Evolutionary conservation across 371 early-diverging fungal species (phyloP).

Genomic region (Capillidium heterosporum): DNA sequence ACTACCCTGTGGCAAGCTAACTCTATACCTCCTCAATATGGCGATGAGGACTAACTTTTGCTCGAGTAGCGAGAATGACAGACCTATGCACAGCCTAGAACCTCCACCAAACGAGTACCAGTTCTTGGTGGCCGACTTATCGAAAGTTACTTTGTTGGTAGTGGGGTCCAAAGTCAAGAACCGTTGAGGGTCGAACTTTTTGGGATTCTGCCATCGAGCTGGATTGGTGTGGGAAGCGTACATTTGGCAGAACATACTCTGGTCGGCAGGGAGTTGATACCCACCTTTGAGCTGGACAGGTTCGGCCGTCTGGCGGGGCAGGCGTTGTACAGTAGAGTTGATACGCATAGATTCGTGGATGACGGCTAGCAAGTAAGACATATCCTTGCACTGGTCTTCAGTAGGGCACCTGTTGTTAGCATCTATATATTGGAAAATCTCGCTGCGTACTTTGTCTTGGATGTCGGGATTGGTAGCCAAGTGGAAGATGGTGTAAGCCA

Average conservation of each 20-base stretch:
- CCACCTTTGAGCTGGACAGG: no score
- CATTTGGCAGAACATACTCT: background rate
- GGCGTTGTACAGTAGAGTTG: no score
- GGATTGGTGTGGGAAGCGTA: background rate
- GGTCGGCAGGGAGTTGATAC: background rate
- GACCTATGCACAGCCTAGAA: background rate
- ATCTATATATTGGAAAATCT: constrained; percentile 7
- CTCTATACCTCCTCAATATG: no score
- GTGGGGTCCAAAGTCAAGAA: background rate
- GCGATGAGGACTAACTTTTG: background rate
- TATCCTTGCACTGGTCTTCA: background rate
- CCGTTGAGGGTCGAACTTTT: background rate
- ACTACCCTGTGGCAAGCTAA: constrained; percentile 18
- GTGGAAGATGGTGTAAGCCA: constrained; percentile 17
- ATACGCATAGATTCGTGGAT: constrained; percentile 1
- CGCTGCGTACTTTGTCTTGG: constrained; percentile 10
- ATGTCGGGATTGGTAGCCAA: constrained; percentile 15
- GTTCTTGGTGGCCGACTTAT: no score
- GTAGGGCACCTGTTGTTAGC: no score
- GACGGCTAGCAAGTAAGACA: background rate
- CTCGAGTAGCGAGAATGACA: background rate
- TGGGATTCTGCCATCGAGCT: background rate
- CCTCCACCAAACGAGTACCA: background rate
- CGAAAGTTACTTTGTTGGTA: no score
- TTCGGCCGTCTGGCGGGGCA: no score